Conservation (phyloP, 805 yeast species). For the Pichia ethanolica region DNA sequence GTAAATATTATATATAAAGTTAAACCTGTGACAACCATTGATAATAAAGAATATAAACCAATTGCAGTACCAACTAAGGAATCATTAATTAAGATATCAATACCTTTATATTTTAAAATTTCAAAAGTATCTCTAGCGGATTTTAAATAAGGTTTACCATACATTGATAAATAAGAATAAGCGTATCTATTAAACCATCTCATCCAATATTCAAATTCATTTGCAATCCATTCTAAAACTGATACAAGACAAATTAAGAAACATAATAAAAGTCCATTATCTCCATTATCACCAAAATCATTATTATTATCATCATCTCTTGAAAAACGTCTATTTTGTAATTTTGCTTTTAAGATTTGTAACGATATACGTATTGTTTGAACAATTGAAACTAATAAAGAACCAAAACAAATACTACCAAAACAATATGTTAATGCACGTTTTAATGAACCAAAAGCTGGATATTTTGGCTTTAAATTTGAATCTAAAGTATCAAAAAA, state of each 20-base stretch:
- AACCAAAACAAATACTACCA: slow-evolving; percentile 85
- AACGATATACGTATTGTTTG: slow-evolving; percentile 56
- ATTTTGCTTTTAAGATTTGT: slow-evolving; percentile 37
- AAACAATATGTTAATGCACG: slow-evolving; percentile 80
- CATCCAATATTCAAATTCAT: slow-evolving; percentile 35
- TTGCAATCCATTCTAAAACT: slow-evolving; percentile 59
- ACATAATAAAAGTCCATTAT: slow-evolving; percentile 37
- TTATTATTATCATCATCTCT: slow-evolving; percentile 38
- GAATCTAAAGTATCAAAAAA: slow-evolving; percentile 38
- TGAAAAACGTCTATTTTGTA: slow-evolving; percentile 21
- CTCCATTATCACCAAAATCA: slow-evolving; percentile 35
- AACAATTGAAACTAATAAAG: slow-evolving; percentile 64
- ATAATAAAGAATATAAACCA: slow-evolving; percentile 66
- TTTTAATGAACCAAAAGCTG: slow-evolving; percentile 70
- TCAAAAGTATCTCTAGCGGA: slow-evolving; percentile 82
- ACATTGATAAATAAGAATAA: slow-evolving; percentile 77
- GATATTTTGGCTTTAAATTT: slow-evolving; percentile 61
- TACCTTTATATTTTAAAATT: slow-evolving; percentile 68
- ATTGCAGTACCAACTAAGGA: slow-evolving; percentile 73
- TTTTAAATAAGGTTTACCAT: slow-evolving; percentile 68
- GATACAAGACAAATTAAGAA: slow-evolving; percentile 37
- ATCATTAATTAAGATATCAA: slow-evolving; percentile 80
- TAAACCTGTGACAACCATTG: slow-evolving; percentile 38
- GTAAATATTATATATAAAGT: slow-evolving; percentile 3
- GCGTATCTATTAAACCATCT: slow-evolving; percentile 88